Conservation (phyloP, 192 early-diverging fungal species). For the Coemansia sp. region DNA sequence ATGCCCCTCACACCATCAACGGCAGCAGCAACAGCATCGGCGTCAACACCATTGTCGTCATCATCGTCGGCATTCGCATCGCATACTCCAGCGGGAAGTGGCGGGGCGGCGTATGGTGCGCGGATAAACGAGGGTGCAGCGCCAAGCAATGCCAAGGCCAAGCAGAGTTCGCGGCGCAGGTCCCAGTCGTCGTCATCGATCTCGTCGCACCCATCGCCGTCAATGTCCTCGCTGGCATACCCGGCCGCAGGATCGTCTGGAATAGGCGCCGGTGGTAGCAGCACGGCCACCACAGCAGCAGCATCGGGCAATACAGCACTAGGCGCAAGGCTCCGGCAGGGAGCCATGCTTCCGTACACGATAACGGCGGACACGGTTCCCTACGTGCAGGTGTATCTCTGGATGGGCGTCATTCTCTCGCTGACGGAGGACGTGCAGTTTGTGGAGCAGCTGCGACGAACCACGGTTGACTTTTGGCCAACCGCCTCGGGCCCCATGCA, state of each 20-base stretch:
- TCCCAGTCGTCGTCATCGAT: constrained; percentile 8
- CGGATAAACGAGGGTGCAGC: background rate
- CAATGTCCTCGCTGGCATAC: background rate
- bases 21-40: background rate
- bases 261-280: background rate
- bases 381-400: constrained; percentile 39
- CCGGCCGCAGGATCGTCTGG: constrained; percentile 1
- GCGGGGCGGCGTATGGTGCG: background rate
- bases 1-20: constrained; percentile 31
- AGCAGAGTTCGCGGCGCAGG: constrained; percentile 1
- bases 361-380: constrained; percentile 36
- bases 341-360: constrained; percentile 18
- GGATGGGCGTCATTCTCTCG: constrained; percentile 31
- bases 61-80: background rate
- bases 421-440: constrained; percentile 37
- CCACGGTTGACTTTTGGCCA: constrained; percentile 42
- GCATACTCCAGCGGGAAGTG: constrained; percentile 1
- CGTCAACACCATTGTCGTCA: constrained; percentile 2
- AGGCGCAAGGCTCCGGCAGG: constrained; percentile 30
- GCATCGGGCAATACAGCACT: constrained; percentile 4
- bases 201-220: constrained; percentile 12
- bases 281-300: background rate
- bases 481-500: constrained; percentile 35
- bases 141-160: background rate
- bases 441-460: constrained; percentile 45